Evolutionary conservation across 176 grass and related monocot genomes (phyloP).

Genomic region (Carex scoparia): DNA sequence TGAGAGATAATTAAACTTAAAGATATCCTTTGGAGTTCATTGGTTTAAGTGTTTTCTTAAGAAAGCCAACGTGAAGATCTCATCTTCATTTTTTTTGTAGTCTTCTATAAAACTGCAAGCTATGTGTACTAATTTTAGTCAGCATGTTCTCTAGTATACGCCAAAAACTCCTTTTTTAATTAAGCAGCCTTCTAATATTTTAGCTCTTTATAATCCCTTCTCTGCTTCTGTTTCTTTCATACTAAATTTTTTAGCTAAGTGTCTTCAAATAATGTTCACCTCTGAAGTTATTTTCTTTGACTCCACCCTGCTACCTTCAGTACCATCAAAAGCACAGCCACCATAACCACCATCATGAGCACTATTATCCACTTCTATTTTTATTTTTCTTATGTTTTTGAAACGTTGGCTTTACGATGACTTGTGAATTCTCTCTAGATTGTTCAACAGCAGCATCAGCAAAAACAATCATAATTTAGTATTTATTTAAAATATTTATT

Average conservation of each 20-base stretch:
- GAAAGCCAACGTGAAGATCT: too few relatives aligned
- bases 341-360: neutral
- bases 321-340: neutral
- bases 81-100: neutral
- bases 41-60: too few relatives aligned
- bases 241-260: neutral
- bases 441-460: neutral
- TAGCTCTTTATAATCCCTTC: neutral
- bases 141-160: neutral
- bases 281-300: neutral
- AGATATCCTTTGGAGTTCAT: too few relatives aligned
- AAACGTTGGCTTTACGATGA: neutral
- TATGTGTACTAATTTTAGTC: neutral
- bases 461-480: neutral
- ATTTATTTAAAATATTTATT: neutral
- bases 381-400: neutral
- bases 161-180: too few relatives aligned
- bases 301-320: neutral
- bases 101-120: neutral
- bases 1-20: neutral
- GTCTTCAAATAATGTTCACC: neutral
- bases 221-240: neutral
- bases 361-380: neutral
- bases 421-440: neutral
- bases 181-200: neutral